Evolutionary conservation across 2,329 filamentous ascomycete genomes (phyloP).

Genomic region (Aspergillus clavatus): DNA sequence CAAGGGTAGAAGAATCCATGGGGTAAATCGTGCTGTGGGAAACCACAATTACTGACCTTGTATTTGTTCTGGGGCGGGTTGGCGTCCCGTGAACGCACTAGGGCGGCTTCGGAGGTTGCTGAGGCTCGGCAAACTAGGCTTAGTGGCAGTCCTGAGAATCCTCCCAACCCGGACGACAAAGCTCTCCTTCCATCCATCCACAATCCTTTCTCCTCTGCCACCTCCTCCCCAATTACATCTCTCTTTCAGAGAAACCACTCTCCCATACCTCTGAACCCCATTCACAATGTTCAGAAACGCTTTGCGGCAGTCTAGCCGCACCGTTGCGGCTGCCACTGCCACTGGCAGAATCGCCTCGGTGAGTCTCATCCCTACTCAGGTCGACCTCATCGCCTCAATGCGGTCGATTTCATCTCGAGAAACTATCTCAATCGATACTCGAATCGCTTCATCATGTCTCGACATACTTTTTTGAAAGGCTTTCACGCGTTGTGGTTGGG

Average conservation of each 20-base stretch:
- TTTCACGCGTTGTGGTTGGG: constrained; percentile 26
- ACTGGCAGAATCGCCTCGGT: constrained; percentile 88
- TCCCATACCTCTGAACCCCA: constrained; percentile 40
- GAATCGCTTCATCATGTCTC: constrained; percentile 21
- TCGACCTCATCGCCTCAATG: constrained; percentile 30
- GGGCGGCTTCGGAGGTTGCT: constrained; percentile 37
- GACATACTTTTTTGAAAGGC: constrained; percentile 18
- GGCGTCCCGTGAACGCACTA: constrained; percentile 28
- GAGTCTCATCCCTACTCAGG: constrained; percentile 59
- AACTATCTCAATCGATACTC: constrained; percentile 28
- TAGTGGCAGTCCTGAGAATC: constrained; percentile 39
- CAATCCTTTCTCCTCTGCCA: constrained; percentile 39
- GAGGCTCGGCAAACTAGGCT: constrained; percentile 37
- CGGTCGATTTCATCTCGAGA: constrained; percentile 29
- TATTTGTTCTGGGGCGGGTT: constrained; percentile 1
- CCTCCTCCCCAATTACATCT: constrained; percentile 40
- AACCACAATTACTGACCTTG: not conserved
- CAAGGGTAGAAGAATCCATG: not conserved
- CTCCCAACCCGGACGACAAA: constrained; percentile 39
- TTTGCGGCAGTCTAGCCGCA: constrained; percentile 93
- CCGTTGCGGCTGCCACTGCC: constrained; percentile 89
- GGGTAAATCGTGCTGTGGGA: not conserved
- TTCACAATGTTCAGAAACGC: constrained; percentile 94
- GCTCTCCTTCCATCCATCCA: constrained; percentile 41
- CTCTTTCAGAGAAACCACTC: constrained; percentile 40